These are phyloP conservation scores for carrot (Daucus carota) DNA, from an alignment of 129 eudicot species.

Conservation along the genomic window DNA sequence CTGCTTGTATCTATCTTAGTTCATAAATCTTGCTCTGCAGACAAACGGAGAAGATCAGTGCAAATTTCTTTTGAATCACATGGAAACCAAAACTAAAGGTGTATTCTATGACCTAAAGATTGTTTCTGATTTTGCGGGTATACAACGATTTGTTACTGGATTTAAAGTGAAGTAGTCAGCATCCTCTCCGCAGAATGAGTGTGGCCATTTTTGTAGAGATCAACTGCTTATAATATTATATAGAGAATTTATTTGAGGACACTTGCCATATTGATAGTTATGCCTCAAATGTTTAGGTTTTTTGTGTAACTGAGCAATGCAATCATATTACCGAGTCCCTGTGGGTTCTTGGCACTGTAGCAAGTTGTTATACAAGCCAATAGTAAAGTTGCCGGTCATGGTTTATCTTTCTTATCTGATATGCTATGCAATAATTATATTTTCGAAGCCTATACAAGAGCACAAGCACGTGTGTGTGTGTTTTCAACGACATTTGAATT, in stretches of 20 bases:
- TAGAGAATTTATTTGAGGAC: too few relatives aligned
- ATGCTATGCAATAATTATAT: not conserved
- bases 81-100: constrained; percentile 33
- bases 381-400: not conserved
- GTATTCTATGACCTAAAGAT: constrained; percentile 38
- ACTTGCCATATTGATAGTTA: not conserved
- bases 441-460: not conserved
- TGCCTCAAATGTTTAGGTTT: not conserved
- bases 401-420: not conserved
- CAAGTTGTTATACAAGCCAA: not conserved
- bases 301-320: not conserved
- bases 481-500: not conserved
- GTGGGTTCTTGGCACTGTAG: not conserved
- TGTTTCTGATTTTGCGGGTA: constrained; percentile 69
- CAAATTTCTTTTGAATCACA: constrained; percentile 50
- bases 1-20: not conserved
- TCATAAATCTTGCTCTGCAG: constrained; percentile 32
- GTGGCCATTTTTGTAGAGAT: not conserved
- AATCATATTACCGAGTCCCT: not conserved
- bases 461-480: too few relatives aligned
- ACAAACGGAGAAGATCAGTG: constrained; percentile 88
- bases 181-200: not conserved
- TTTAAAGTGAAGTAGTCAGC: constrained; percentile 29
- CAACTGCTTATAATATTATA: not conserved
- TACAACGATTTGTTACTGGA: constrained; percentile 76